Base-by-base conservation (phyloP, 352 stramenopile species). In the Plasmopara viticola region DNA sequence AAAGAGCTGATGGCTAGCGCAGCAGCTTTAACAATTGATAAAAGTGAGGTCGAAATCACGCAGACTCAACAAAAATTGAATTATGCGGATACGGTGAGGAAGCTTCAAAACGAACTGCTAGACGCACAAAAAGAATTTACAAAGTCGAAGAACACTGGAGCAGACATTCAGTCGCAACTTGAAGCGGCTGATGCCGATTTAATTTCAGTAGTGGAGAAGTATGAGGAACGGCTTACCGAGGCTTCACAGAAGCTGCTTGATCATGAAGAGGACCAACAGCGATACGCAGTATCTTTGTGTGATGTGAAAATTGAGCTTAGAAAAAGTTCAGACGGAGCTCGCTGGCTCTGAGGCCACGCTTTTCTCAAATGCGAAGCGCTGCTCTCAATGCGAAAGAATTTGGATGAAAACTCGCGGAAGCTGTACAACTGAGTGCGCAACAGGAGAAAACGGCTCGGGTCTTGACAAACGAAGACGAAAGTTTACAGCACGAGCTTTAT, bases 161-260 rank as follows among this genome's bases (percentile, higher is more conserved):
- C 31, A 20, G 20, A 20, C 15, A n/a, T 39, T 28, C 34, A 54
- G 47, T 28, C 53, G 20, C 44, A 60, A 41, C 34, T 60, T 47
- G 35, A 14, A 6, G 33, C 8, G 10, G 45, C 44, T 15, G 25
- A 63, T 43, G 30, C 9, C 2, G 48, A 63, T 5, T 20, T 56
- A 9, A 20, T 14, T 31, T 13, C 44, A 14, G 44, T 47, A 39
- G 17, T 17, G 2, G 47, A 50, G 6, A 45, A 46, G 1, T 31
- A 59, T 20, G 31, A 55, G 6, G 28, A 54, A 40, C 7, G 45
- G 6, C 40, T 55, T 29, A 35, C 37, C 4, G 9, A 33, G 4
- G 20, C 45, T 20, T 42, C 34, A 6, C 29, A 62, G 40, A 44
- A 56, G 42, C 13, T 64, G 31, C 40, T 40, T 17, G n/a, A 57